Conservation (phyloP, 306 rosid species). For the Cicer bijugum region DNA sequence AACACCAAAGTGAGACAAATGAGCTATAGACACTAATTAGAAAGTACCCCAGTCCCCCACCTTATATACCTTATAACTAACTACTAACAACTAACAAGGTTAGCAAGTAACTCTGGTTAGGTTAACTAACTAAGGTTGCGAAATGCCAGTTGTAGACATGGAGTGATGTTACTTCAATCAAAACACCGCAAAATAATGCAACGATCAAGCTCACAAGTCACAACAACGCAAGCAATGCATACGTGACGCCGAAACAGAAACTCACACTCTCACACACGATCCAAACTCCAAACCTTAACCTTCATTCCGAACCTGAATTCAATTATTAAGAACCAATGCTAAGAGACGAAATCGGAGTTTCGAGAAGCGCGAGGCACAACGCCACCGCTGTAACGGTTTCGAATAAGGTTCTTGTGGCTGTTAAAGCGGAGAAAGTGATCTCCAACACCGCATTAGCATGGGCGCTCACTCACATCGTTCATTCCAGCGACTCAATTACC, state of each 20-base stretch:
- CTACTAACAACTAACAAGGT: neutral
- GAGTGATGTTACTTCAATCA: constrained; percentile 4
- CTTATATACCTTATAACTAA: neutral
- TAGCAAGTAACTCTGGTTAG: constrained; percentile 34
- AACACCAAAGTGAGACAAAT: constrained; percentile 7
- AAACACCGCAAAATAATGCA: constrained; percentile 24
- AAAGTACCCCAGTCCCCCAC: neutral
- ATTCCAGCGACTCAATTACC: constrained; percentile 73
- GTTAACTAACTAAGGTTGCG: constrained; percentile 35
- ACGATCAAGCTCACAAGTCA: constrained; percentile 9
- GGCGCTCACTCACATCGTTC: constrained; percentile 92
- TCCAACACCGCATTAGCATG: constrained; percentile 78
- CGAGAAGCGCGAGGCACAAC: constrained; percentile 56
- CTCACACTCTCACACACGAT: neutral
- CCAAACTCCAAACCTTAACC: constrained; percentile 24
- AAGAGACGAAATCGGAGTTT: constrained; percentile 51
- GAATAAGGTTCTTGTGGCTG: constrained; percentile 81
- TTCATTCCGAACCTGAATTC: neutral
- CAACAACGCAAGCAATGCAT: neutral
- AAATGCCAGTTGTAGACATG: constrained; percentile 45
- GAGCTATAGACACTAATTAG: neutral
- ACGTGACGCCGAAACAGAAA: neutral
- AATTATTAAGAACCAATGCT: constrained; percentile 36
- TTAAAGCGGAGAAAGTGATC: constrained; percentile 78
- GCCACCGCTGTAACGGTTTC: constrained; percentile 41